Evolutionary conservation across 768 basidiomycete genomes (phyloP).

Genomic region (Termitomyces sp.): DNA sequence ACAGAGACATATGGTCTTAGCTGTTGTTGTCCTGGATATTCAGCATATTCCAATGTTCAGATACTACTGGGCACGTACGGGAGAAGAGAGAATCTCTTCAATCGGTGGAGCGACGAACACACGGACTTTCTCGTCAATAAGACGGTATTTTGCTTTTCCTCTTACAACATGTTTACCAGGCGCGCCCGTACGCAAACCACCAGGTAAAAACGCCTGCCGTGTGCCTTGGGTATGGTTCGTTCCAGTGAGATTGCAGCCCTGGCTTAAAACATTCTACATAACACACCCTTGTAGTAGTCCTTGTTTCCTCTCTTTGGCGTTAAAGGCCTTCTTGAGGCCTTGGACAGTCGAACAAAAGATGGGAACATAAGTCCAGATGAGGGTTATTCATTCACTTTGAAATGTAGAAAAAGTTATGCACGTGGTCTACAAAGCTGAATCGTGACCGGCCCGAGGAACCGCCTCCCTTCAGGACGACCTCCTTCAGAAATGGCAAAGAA

Average conservation of each 20-base stretch:
- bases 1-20: slow-evolving; percentile 65
- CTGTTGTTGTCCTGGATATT: slow-evolving; percentile 25
- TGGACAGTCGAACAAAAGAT: slow-evolving; percentile 63
- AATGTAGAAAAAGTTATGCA: slow-evolving; percentile 9
- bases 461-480: neutral
- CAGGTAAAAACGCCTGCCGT: slow-evolving; percentile 76
- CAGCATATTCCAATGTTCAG: neutral
- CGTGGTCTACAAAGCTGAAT: slow-evolving; percentile 1
- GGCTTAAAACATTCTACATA: neutral
- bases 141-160: slow-evolving; percentile 74
- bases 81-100: slow-evolving; percentile 50
- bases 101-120: slow-evolving; percentile 79
- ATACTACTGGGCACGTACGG: slow-evolving; percentile 32
- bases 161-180: slow-evolving; percentile 79
- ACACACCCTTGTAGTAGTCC: slow-evolving; percentile 92
- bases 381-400: neutral
- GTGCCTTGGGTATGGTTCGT: slow-evolving; percentile 46
- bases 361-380: slow-evolving; percentile 49
- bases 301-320: slow-evolving; percentile 90
- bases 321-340: slow-evolving; percentile 78
- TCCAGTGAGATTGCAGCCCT: neutral
- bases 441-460: neutral
- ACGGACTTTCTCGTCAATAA: slow-evolving; percentile 79
- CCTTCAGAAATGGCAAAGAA: slow-evolving; percentile 66
- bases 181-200: slow-evolving; percentile 82